Conservation (phyloP, 495 filamentous ascomycete species). For the Letharia lupina region DNA sequence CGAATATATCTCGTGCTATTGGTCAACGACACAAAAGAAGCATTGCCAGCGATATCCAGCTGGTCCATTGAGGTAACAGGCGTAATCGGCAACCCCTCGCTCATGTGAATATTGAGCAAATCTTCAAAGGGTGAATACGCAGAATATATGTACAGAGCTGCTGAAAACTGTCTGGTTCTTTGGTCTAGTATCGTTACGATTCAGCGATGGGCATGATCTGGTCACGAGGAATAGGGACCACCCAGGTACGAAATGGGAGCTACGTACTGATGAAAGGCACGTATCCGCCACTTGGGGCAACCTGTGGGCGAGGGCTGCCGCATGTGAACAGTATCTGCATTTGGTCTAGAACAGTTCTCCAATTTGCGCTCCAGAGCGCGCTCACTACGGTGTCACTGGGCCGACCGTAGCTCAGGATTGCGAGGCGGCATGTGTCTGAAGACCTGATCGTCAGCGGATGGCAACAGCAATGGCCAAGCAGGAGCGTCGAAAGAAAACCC, state of each 20-base stretch:
- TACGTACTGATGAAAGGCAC: background rate
- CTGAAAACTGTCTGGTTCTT: background rate
- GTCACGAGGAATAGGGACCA: background rate
- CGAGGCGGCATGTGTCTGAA: conserved; percentile 5
- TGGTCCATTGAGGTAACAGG: background rate
- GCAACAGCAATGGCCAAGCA: background rate
- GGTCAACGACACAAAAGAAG: background rate
- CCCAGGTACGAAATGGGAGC: background rate
- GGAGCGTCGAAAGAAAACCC: background rate
- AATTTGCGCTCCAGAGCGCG: background rate
- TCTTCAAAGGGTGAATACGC: conserved; percentile 5
- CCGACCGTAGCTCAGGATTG: background rate
- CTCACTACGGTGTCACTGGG: background rate
- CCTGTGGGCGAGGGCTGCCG: background rate
- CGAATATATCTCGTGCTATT: background rate
- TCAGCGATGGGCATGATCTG: background rate
- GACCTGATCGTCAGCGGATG: background rate
- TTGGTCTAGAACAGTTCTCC: background rate
- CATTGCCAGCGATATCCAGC: background rate
- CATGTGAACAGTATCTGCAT: background rate
- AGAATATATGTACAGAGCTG: conserved; percentile 7
- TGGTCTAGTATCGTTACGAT: background rate
- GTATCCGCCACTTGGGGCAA: background rate
- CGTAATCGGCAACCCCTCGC: background rate
- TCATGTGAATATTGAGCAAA: conserved; percentile 6